A percentile compares a stretch with the other conserved stretches of the same genome.
phyloP scores from a whole-genome alignment of 148 eudicot species.

The Fagopyrum tataricum region DNA sequence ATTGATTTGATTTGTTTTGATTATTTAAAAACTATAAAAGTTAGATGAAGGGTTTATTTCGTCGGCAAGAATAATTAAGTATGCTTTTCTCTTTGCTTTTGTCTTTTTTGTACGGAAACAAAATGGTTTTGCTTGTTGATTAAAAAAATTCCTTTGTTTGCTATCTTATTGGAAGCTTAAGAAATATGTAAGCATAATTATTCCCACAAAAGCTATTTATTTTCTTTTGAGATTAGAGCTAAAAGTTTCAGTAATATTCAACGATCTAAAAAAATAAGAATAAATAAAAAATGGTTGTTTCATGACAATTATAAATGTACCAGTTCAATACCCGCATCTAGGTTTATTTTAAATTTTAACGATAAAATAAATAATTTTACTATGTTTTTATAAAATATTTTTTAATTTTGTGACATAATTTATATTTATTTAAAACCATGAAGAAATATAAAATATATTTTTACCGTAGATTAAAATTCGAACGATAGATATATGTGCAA shows the following conservation, averaged over 20 bases:
- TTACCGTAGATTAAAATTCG: too few relatives aligned
- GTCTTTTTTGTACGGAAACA: neutral
- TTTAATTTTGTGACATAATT: too few relatives aligned
- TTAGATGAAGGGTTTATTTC: neutral
- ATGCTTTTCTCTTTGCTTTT: neutral
- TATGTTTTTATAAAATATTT: too few relatives aligned
- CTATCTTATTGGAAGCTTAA: neutral
- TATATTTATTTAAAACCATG: too few relatives aligned
- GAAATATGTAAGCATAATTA: neutral
- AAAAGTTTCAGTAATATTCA: neutral
- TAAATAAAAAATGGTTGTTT: too few relatives aligned
- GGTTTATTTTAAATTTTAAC: too few relatives aligned
- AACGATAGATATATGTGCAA: too few relatives aligned
- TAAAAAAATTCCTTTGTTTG: too few relatives aligned
- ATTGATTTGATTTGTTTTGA: neutral
- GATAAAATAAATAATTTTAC: too few relatives aligned
- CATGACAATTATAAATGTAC: neutral
- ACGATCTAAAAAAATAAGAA: neutral
- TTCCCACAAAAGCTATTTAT: neutral
- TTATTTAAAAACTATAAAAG: neutral
- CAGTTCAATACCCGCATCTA: too few relatives aligned
- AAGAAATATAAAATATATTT: too few relatives aligned
- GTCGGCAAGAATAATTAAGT: slow-evolving; percentile 4
- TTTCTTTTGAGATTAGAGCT: slow-evolving; percentile 3
- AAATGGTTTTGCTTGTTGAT: neutral